Conservation (phyloP, 306 rosid genomes). For the Quercus ilex region DNA sequence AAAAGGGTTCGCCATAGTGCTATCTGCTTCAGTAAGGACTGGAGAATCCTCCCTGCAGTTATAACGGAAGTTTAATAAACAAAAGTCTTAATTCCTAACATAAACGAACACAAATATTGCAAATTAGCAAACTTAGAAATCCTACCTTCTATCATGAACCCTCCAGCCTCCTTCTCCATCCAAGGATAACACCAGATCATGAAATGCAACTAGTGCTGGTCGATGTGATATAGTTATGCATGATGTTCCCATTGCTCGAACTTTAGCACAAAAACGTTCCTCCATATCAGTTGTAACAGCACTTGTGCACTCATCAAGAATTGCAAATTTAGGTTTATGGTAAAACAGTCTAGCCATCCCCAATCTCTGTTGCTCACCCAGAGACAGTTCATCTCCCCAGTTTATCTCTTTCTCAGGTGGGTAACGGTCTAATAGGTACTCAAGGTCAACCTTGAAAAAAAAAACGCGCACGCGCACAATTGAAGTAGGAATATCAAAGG, state of each 20-base stretch:
- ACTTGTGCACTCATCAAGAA: constrained; percentile 99
- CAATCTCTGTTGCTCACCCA: constrained; percentile 96
- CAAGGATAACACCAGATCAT: constrained; percentile 89
- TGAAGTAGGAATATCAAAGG: constrained; percentile 16
- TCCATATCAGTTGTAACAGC: constrained; percentile 99
- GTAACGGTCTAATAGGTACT: constrained; percentile 88
- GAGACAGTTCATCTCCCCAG: constrained; percentile 97
- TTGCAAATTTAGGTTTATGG: constrained; percentile 97
- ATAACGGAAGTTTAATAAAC: constrained; percentile 25
- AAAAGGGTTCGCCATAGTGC: constrained; percentile 36
- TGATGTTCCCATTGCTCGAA: constrained; percentile 98
- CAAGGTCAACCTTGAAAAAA: constrained; percentile 84
- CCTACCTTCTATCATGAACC: constrained; percentile 76
- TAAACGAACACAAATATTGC: neutral
- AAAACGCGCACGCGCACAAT: neutral
- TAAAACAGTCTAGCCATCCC: constrained; percentile 99
- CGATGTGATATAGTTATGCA: constrained; percentile 99
- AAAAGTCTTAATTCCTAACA: constrained; percentile 20
- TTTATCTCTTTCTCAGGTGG: constrained; percentile 84
- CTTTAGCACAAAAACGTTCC: constrained; percentile 97
- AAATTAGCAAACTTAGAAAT: constrained; percentile 16
- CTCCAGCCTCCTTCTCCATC: constrained; percentile 99
- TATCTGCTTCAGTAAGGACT: constrained; percentile 37
- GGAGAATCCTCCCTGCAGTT: constrained; percentile 75
- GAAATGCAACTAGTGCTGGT: constrained; percentile 97